Percentiles rank a stretch among this genome's conserved stretches.
Conservation (phyloP, 2,329 filamentous ascomycete species). For the Hymenoscyphus salicellus region DNA sequence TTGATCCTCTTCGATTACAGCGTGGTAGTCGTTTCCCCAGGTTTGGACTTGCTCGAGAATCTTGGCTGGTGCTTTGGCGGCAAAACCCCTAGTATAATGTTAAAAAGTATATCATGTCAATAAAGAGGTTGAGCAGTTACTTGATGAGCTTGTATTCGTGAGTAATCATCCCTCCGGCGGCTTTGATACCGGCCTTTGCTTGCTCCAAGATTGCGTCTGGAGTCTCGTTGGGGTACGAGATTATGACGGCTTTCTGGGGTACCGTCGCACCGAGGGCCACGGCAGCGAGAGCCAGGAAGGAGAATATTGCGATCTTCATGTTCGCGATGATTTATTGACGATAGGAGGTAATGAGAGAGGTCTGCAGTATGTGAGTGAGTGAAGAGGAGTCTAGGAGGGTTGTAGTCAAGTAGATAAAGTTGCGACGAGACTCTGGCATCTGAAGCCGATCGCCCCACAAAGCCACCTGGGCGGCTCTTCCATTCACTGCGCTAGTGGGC, state of each 20-base stretch:
- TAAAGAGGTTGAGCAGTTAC: constrained; percentile 41
- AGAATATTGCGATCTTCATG: constrained; percentile 64
- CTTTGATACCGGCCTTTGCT: constrained; percentile 67
- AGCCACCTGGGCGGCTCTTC: no score
- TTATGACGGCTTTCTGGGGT: constrained; percentile 68
- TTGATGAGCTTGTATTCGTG: constrained; percentile 69
- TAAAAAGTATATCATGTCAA: constrained; percentile 3
- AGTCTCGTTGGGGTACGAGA: constrained; percentile 69
- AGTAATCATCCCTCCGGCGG: constrained; percentile 72
- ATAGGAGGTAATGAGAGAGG: background rate
- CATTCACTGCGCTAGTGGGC: no score
- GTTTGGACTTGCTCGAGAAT: constrained; percentile 66
- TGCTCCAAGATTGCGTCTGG: constrained; percentile 65
- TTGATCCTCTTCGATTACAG: constrained; percentile 74
- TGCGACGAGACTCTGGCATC: no score
- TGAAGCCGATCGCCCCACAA: no score
- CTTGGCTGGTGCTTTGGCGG: constrained; percentile 68
- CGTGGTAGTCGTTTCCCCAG: constrained; percentile 58
- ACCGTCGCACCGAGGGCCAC: constrained; percentile 56
- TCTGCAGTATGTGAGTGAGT: background rate
- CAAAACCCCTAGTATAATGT: constrained; percentile 62
- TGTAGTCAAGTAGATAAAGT: no score
- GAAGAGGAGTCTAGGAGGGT: background rate
- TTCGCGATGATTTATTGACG: background rate
- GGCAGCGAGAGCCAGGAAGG: constrained; percentile 55